These are phyloP conservation scores for Fusarium sp. DNA, from an alignment of 2,329 filamentous ascomycete genomes.

Conservation along the genomic window DNA sequence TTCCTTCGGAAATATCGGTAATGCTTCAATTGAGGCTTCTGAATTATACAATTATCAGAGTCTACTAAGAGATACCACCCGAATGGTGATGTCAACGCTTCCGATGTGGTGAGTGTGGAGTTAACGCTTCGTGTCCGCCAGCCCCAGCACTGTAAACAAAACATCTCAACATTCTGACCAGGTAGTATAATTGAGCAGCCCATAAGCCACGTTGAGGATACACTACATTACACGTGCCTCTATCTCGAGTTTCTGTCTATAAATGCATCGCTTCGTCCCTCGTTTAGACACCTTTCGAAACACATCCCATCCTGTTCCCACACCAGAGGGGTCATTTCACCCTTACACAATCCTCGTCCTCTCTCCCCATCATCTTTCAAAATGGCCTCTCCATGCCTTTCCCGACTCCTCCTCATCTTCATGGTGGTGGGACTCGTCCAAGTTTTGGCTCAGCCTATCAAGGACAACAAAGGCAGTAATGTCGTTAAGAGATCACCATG, in stretches of 20 bases:
- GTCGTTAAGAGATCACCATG: not conserved
- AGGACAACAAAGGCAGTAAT: not conserved
- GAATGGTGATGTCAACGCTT: not conserved
- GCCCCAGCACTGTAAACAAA: not conserved
- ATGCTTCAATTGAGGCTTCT: too few species aligned
- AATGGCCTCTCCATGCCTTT: not conserved
- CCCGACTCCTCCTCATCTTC: not conserved
- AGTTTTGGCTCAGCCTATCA: not conserved
- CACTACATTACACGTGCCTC: rapidly evolving
- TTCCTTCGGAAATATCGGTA: not conserved
- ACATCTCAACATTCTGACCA: not conserved
- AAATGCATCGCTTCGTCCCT: not conserved
- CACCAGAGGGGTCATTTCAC: not conserved
- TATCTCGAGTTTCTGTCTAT: not conserved
- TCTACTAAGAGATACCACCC: rapidly evolving
- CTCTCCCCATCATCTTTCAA: not conserved
- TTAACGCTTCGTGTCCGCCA: not conserved
- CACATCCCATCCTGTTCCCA: not conserved
- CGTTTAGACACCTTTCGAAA: not conserved
- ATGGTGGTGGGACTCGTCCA: not conserved
- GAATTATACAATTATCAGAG: rapidly evolving
- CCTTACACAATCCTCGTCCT: not conserved
- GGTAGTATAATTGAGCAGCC: not conserved
- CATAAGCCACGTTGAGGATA: rapidly evolving
- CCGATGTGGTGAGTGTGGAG: not conserved